Evolutionary conservation across 352 stramenopile species (phyloP).

Genomic region (Phytophthora ohioensis): DNA sequence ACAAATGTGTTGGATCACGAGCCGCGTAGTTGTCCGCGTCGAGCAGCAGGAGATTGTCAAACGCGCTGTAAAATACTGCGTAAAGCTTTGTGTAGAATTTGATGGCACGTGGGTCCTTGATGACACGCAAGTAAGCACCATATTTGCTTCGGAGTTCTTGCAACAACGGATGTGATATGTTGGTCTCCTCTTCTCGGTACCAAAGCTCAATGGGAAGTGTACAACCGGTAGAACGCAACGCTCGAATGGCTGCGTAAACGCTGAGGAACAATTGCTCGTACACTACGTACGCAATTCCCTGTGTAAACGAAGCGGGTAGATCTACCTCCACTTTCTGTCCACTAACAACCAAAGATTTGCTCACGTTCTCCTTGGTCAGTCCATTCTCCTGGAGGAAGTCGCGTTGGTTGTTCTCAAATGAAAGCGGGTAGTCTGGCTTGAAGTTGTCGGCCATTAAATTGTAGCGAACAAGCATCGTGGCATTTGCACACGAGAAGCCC

Average conservation of each 20-base stretch:
- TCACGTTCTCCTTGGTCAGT: constrained; percentile 41
- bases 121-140: constrained; percentile 69
- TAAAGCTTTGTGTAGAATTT: constrained; percentile 82
- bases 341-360: constrained; percentile 61
- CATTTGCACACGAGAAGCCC: constrained; percentile 53
- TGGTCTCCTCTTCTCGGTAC: constrained; percentile 61
- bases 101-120: constrained; percentile 56
- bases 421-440: constrained; percentile 44
- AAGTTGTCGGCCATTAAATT: constrained; percentile 55
- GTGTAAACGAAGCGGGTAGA: constrained; percentile 24
- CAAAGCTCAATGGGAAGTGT: constrained; percentile 76
- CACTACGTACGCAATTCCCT: constrained; percentile 63
- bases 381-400: constrained; percentile 40
- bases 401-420: constrained; percentile 32
- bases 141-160: constrained; percentile 49
- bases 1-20: constrained; percentile 72
- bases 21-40: constrained; percentile 80
- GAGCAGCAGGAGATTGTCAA: constrained; percentile 74
- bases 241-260: constrained; percentile 60
- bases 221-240: constrained; percentile 54
- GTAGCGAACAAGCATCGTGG: constrained; percentile 57
- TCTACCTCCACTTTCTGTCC: constrained; percentile 25
- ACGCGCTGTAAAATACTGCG: constrained; percentile 76
- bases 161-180: constrained; percentile 59
- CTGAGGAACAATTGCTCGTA: constrained; percentile 63